Evolutionary conservation across 768 basidiomycete genomes (phyloP), one percentile per base, ranked within the genome.

Genomic region (Tricholoma flavovirens): DNA sequence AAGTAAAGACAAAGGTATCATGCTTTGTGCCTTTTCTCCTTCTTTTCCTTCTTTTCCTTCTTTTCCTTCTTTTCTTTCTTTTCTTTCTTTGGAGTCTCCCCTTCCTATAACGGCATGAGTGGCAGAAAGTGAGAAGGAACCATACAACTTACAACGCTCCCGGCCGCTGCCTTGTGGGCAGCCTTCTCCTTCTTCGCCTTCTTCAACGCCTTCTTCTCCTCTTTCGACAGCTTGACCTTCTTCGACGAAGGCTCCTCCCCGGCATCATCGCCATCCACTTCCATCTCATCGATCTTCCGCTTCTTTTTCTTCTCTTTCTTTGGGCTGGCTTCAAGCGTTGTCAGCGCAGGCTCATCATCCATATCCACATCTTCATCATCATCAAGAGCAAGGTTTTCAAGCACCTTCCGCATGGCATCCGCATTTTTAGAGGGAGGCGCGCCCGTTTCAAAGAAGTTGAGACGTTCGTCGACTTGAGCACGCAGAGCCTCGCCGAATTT

Each of bases 401-500:
- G 65, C 15, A 95, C 94, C 69, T 88, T 91, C 59, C 87, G 84
- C 59, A 97, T 93, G n/a, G 88, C 90, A 59, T 96, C 94, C 22
- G 90, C 80, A 55, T 91, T 97, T 76, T 94, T 98, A 24, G 83
- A 82, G 19, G 95, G 95, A 8, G 93, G 83, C 7, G 81, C 82
- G 5, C 96, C 96, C 0, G 84, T 89, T 71, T 96, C 94, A 75
- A 97, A 99, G 77, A 98, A 98, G 57, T 79, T 77, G 3, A 99
- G 79, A 11, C 97, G 86, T 71, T 98, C 96, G 69, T 98, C 96
- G 12, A 99, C 97, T 73, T 99, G 97, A 5, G 82, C 79, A 4
- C 90, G 83, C 9, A 99, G 82, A 3, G 94, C 97, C 67, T 98
- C 94, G 60, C 97, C 97, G 62, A 94, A 98, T 67, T 94, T 95